Base-by-base conservation (phyloP, 2,329 filamentous ascomycete species). In the Ophiostoma sp. region DNA sequence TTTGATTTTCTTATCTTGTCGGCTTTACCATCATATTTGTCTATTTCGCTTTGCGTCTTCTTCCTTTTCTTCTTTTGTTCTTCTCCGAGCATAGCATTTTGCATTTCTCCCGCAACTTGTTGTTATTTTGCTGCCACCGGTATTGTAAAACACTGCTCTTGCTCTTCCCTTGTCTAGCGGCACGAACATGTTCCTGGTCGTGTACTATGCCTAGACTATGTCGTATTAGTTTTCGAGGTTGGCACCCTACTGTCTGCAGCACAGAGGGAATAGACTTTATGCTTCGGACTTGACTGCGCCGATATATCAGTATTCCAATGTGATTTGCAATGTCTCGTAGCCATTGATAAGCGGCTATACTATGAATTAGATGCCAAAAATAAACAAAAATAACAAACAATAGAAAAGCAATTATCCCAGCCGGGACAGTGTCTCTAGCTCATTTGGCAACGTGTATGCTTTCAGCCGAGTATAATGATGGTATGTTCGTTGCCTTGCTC, bases 161-260 rank as follows among this genome's bases (percentile, higher is more conserved):
- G 60, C 18, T 63, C 16, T 7, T n/a, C 40, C 38, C 14, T 40
- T 9, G 36, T 62, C 8, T 11, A 4, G 6, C 38, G 58, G 41
- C 6, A 36, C 18, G 58, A 16, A 41, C 8, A n/a, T 38, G 14
- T 3, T 36, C 41, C 36, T 14, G 16, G 38, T 16, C 36, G 14
- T 12, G 27, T 27, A 27, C 27, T 1, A 27, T 38, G 4, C 36
- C 14, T 14, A 38, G 14, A 8, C 58, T 42, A n/a, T 62, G 38
- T 62, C 41, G 38, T 62, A 62, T 41, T 62, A 62, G 7, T 41
- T 41, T 6, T 42, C 16, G 38, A 44, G n/a, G 38, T 18, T 18
- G 60, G 60, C 49, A n/a, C 66, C 27, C 45, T 36, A 36, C 42
- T 65, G 36, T 68, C 62, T 66, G 63, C 67, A 12, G 41, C 36